Conservation (phyloP, 106 monocot species). For the Dendrobium nobile region DNA sequence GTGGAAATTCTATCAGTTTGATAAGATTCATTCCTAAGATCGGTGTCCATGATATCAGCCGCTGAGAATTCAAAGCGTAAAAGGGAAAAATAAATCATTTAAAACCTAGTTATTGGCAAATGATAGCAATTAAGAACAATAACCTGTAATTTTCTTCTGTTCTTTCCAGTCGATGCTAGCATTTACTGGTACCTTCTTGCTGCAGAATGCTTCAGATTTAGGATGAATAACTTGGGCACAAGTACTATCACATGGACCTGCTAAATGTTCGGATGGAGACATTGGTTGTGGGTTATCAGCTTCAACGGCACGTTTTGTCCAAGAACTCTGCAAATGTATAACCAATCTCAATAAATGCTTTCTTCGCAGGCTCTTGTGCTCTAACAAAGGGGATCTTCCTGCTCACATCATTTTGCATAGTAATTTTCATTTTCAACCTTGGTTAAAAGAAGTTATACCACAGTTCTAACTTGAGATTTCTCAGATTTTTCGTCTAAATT, state of each 20-base stretch:
- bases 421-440: not conserved
- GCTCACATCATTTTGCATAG: not conserved
- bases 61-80: conserved; percentile 4
- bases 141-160: conserved; percentile 53
- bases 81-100: not conserved
- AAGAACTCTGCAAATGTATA: conserved; percentile 64
- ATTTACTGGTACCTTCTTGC: conserved; percentile 31
- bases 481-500: not conserved
- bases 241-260: conserved; percentile 66
- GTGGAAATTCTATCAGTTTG: conserved; percentile 23
- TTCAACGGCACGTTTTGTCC: conserved; percentile 66
- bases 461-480: not conserved
- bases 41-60: conserved; percentile 43
- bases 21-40: conserved; percentile 14
- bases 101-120: not conserved
- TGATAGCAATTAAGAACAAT: conserved; percentile 9
- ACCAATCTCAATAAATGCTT: not conserved
- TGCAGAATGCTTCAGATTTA: conserved; percentile 40
- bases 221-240: conserved; percentile 71
- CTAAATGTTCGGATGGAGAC: conserved; percentile 47
- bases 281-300: conserved; percentile 46
- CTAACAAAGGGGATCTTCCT: not conserved
- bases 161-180: conserved; percentile 15
- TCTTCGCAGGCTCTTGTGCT: not conserved
- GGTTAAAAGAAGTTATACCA: not conserved